Evolutionary conservation across 441 rosid species (phyloP), one percentile per base, ranked within the genome.

Genomic region (Pelargonium cotyledonis): DNA sequence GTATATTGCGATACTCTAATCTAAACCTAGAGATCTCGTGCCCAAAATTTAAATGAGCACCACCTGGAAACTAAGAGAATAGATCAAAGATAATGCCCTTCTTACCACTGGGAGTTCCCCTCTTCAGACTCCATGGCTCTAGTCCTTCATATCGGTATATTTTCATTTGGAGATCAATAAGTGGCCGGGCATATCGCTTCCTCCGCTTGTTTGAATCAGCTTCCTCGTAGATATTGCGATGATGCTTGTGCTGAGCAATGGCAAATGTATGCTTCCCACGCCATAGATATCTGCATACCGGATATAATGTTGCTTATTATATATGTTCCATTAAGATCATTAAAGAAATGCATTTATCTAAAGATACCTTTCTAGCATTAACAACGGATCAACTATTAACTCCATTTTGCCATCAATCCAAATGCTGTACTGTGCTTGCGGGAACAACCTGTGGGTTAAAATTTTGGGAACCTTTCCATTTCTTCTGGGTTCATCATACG

Each of bases 401-500:
- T 95, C 99, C 98, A 95, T 95, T 78, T 95, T 92, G 63, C 92
- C 98, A 83, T 90, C 98, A 73, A 95, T 90, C 99, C 99, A 95
- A 67, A 95, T 95, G 84, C 95, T 95, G 87, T 90, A 92, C 44
- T 83, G 95, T 5, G 97, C 89, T 78, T 89, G 79, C 75, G 97
- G 99, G 82, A 92, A 92, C 76, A 95, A 74, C 82, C 98, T 85
- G 81, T 92, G 98, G 68, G 99, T 92, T 84, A 95, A 80, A 76
- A 90, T 93, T 78, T 95, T 95, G 0, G 98, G 99, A 78, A 95
- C 96, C 81, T 92, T 92, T 70, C 99, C 97, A 58, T 95, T 95
- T 78, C 98, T 85, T 78, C 98, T 85, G 46, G 98, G 99, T 71
- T 95, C 98, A 78, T 95, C 98, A 74, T 90, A 95, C 23, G 98